Evolutionary conservation across 495 filamentous ascomycete species (phyloP), one percentile per base, ranked within the genome.

Genomic region (Venustampulla echinocandica): DNA sequence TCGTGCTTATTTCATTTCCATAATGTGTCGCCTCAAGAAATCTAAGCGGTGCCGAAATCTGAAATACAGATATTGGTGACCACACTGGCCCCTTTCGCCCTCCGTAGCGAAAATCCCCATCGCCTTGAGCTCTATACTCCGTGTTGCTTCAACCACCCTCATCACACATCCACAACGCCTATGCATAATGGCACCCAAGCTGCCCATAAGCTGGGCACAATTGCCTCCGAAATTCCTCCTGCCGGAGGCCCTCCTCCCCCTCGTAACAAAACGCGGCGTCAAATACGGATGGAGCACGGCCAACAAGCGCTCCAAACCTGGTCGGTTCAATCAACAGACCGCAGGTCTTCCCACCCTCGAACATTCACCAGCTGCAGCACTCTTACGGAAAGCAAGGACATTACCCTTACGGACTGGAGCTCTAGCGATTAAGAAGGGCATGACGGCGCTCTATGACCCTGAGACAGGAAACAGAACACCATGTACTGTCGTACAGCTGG

Each of bases 401-500:
- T 79, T 88, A 6, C 90, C 92, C 0, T 66, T 85, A 27, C 82
- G 92, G 0, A 81, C 86, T 22, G 92, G 92, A 27, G 81, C 81
- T 15, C 72, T 97, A 22, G 86, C 82, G 6, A 76, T 80, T 58
- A 98, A 98, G 69, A 87, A 86, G 65, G 92, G 92, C 59, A 96
- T 98, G 84, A 94, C 87, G 10, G 90, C 85, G 42, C 66, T 95
- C 51, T 96, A 82, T 72, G 82, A 87, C 58, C 62, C 78, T 0
- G 73, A 75, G 44, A 81, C 84, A 24, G 90, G 89, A 21, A 76
- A 73, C 46, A 82, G 92, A 41, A 81, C 76, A 42, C 71, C 90
- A 28, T 94, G 87, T 68, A 98, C 92, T 7, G 85, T 98, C 42
- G 76, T 98, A 28, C 92, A 97, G 66, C 73, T 98, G 53, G 92